Conservation (phyloP, 1,284 basidiomycete genomes). For the Bjerkandera adusta region DNA sequence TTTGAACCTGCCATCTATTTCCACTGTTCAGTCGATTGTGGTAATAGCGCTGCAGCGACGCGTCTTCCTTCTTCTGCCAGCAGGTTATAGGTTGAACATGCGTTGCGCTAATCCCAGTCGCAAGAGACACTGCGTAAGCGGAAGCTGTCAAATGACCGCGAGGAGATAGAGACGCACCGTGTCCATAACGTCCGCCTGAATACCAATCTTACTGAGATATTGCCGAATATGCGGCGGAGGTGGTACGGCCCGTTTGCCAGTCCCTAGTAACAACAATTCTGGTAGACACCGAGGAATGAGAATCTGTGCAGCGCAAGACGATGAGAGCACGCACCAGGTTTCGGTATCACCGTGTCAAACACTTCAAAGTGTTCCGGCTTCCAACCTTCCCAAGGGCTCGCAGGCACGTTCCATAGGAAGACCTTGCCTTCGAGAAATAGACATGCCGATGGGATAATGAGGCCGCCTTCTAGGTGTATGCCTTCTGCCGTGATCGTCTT, state of each 20-base stretch:
- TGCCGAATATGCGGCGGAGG: constrained; percentile 69
- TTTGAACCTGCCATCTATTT: constrained; percentile 12
- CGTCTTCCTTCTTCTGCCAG: constrained; percentile 89
- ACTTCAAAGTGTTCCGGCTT: constrained; percentile 70
- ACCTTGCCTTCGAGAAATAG: constrained; percentile 87
- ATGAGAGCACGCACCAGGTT: constrained; percentile 80
- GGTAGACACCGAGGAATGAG: not conserved
- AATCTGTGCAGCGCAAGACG: not conserved
- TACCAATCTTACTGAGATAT: constrained; percentile 76
- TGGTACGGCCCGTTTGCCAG: constrained; percentile 71
- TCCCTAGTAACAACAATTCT: constrained; percentile 93
- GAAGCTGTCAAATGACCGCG: not conserved
- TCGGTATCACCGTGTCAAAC: constrained; percentile 80
- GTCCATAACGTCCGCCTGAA: constrained; percentile 93
- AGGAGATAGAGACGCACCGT: constrained; percentile 56
- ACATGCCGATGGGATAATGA: constrained; percentile 74
- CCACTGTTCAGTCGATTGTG: constrained; percentile 52
- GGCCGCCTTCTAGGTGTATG: constrained; percentile 71
- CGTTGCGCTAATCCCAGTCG: constrained; percentile 81
- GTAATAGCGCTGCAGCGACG: constrained; percentile 87
- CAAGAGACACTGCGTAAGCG: not conserved
- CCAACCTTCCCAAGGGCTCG: constrained; percentile 66
- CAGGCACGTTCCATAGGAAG: constrained; percentile 87
- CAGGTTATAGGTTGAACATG: constrained; percentile 93
- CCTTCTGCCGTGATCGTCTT: constrained; percentile 57